Base-by-base conservation (phyloP, 75 land plant species). In the Pseudotsuga menziesii region DNA sequence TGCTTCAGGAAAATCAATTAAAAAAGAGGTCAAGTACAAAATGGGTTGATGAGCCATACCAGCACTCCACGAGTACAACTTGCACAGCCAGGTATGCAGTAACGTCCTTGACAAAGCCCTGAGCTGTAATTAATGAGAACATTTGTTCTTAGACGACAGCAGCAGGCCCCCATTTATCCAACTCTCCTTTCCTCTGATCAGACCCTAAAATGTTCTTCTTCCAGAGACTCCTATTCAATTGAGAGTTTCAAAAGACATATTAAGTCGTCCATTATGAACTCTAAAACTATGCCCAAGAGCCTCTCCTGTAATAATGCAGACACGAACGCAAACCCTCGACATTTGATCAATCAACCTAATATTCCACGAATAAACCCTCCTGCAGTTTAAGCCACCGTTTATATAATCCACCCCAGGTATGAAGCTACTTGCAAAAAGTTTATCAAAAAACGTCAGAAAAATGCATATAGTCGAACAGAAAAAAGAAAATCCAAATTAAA, bases 141-240 rank as follows among this genome's bases (percentile, higher is more conserved):
- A 20, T 67, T 44, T 67, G 44, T 23, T 39, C 20, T 67, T 44
- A 67, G 39, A 44, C 5, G 39, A 67, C 72, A 67, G 39, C 72
- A 67, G 44, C 48, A 36, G 16, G 72, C 72, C 72, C 72, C 72
- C 72, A 67, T 67, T 67, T 67, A 67, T 44, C n/a, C 72, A 67
- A 67, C n/a, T 67, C 41, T 2, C 41, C 19, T 67, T 17, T 36
- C 20, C 41, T 67, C 8, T 29, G 39, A 17, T 39, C 39, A 5
- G 5, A 32, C 44, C 20, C 13, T 44, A 0, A 39, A 67, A 67
- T 67, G 19, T 1, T 67, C 11, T 67, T 36, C 72, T 44, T 44
- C 48, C 52, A 41, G 1, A 67, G 36, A 8, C 41, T 67, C 44
- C 72, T 67, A 67, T 39, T 39, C 72, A 67, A 67, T 39, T 67